Base-by-base conservation (phyloP, 2,329 filamentous ascomycete species). In the Tolypocladium pustulatum region DNA sequence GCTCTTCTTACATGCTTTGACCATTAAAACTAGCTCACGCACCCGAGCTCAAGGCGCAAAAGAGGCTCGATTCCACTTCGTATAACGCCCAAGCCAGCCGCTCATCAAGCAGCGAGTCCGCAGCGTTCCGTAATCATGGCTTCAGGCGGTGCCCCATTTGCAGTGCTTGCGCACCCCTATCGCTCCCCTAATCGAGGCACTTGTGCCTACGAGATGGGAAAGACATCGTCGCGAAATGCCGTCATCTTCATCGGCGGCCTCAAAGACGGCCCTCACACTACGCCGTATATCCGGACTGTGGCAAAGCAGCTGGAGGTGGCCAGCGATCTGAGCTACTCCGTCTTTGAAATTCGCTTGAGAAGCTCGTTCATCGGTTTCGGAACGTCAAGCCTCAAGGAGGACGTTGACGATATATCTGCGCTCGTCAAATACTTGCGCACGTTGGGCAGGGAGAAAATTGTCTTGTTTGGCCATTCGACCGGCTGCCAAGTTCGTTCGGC, bases 231-330 rank as follows among this genome's bases (percentile, higher is more conserved):
- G 59, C 74, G 69, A 55, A 84, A 89, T 71, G 85, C 84, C 3
- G 71, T 91, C 57, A 71, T 91, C 61, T 88, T 88, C 73, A 79
- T 90, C 62, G 87, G 86, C 61, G 88, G 88, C 40, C 80, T 91
- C 20, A 80, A 80, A 41, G 88, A 90, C 69, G 87, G 87, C 1
- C 82, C 87, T 60, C 82, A 88, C 62, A 85, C 84, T 0, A 79
- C 88, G 10, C 73, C 78, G 1, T 89, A 88, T 60, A 73, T 78
- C 54, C 75, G 76, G 6, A 67, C 69, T 1, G 71, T 85, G 58
- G 78, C 81, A 17, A 68, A 71, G 43, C 69, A 70, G 55, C 68
- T 83, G 5, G 73, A 75, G 61, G 60, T 70, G 6, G 61, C 70
- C 8, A 61, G 67, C 1, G 69, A 72, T 13, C 66, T 78, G 36